These are phyloP conservation scores for Ustilago shanxiensis DNA, from an alignment of 1,284 basidiomycete genomes.

Conservation along the genomic window DNA sequence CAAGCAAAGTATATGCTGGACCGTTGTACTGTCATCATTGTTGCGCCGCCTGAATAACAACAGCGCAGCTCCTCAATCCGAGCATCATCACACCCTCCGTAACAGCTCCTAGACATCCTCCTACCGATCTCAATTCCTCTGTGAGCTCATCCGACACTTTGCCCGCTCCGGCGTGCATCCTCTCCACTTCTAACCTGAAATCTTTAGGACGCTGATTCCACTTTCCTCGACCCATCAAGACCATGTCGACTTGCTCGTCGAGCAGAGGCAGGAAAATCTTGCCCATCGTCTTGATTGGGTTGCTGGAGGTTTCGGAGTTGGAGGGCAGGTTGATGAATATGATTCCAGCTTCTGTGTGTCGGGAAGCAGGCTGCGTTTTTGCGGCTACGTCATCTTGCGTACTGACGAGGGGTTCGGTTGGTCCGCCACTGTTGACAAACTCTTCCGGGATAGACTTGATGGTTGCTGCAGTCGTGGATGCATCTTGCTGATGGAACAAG, in stretches of 20 bases:
- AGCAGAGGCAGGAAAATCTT: slow-evolving; percentile 24
- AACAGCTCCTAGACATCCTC: slow-evolving; percentile 43
- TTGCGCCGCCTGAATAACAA: slow-evolving; percentile 35
- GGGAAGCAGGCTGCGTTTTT: not conserved
- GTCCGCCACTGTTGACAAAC: not conserved
- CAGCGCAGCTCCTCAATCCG: slow-evolving; percentile 8
- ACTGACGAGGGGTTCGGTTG: not conserved
- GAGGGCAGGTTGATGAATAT: slow-evolving; percentile 30
- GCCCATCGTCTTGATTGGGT: slow-evolving; percentile 26
- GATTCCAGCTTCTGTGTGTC: slow-evolving; percentile 17
- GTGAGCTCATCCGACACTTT: slow-evolving; percentile 16
- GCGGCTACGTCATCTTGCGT: not conserved
- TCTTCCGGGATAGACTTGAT: slow-evolving; percentile 27
- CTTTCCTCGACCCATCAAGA: slow-evolving; percentile 53
- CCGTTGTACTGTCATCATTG: not conserved
- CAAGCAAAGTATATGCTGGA: not conserved
- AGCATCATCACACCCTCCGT: slow-evolving; percentile 37
- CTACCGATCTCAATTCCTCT: slow-evolving; percentile 30
- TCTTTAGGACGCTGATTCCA: slow-evolving; percentile 40
- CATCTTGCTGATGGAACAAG: slow-evolving; percentile 45
- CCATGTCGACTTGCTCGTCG: slow-evolving; percentile 37
- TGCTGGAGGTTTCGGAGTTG: not conserved
- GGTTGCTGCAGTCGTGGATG: slow-evolving; percentile 16
- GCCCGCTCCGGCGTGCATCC: slow-evolving; percentile 25
- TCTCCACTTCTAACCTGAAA: slow-evolving; percentile 41